Evolutionary conservation across 345 rosid genomes (phyloP), one percentile per base, ranked within the genome.

Genomic region (Lepidium aucheri): DNA sequence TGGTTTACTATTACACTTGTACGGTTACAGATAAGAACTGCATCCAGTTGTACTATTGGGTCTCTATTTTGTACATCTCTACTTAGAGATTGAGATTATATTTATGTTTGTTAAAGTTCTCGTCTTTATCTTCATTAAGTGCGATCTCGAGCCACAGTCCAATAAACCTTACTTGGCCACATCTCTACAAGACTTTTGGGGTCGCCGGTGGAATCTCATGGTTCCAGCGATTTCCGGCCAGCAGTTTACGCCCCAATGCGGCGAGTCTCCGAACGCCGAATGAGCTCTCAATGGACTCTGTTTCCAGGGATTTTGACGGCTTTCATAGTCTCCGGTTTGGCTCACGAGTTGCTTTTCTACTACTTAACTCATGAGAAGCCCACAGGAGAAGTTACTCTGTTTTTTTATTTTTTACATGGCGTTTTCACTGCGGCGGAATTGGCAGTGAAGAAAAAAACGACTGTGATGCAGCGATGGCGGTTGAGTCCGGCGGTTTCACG

Each of bases 111-210:
- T 34, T 11, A 72, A 67, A 26, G 53, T 44, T 10, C 1, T 73
- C 4, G 69, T 51, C 1, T 46, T 9, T 32, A 53, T 61, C 15
- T 2, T 53, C 22, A 38, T 73, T 8, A 59, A 70, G 0, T 22
- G 76, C 11, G 80, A 76, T 32, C 75, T 79, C 5, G 80, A 79
- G 35, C 53, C 79, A 20, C 85, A 75, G 7, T 79, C 69, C 38
- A 44, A 78, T 24, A 68, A 81, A 12, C 88, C 85, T 1, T 83
- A 77, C 44, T 36, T 75, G 13, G 62, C 86, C 32, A 82, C 85
- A 9, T 86, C 91, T 4, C 49, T 86, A 0, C 85, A 86, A 69
- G 85, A 84, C 49, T 82, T 84, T 24, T 82, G 86, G 91, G 80
- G 91, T 3, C 36, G 70, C 3, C 72, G 86, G 38, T 84, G 86